Percentiles rank a stretch among this genome's conserved stretches.
Conservation (phyloP, 2,329 filamentous ascomycete genomes). For the Fusarium sp. region DNA sequence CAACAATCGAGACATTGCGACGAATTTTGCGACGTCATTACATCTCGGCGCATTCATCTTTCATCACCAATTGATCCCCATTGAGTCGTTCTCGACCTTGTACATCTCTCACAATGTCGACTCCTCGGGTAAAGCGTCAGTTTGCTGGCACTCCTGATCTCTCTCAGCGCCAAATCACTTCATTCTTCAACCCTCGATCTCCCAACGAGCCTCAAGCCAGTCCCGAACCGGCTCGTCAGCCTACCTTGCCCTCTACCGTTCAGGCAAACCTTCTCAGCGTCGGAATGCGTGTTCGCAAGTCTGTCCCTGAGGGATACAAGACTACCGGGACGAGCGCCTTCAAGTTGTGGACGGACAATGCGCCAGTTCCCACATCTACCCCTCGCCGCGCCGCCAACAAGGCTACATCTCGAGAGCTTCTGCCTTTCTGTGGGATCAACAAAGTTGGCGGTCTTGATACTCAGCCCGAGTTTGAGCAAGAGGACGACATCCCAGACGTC, state of each 20-base stretch:
- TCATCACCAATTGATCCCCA: background rate
- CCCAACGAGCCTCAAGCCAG: conserved; percentile 46
- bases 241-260: conserved; percentile 71
- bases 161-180: conserved; percentile 72
- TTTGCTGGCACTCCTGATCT: conserved; percentile 71
- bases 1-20: background rate
- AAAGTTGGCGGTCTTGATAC: conserved; percentile 76
- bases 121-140: conserved; percentile 68
- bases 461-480: conserved; percentile 60
- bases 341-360: conserved; percentile 61
- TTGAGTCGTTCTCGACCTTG: background rate
- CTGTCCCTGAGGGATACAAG: conserved; percentile 94
- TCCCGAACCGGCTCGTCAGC: conserved; percentile 48
- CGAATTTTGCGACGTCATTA: conserved; percentile 9
- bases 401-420: conserved; percentile 68
- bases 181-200: conserved; percentile 65
- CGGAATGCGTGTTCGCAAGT: conserved; percentile 94
- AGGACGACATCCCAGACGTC: conserved; percentile 48
- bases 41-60: conserved; percentile 8
- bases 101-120: conserved; percentile 57
- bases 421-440: conserved; percentile 85
- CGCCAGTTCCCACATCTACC: conserved; percentile 30
- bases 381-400: conserved; percentile 35
- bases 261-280: conserved; percentile 90
- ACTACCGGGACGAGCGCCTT: conserved; percentile 67